Conservation (phyloP, 805 yeast genomes). For the Jamesozyma lodderae region DNA sequence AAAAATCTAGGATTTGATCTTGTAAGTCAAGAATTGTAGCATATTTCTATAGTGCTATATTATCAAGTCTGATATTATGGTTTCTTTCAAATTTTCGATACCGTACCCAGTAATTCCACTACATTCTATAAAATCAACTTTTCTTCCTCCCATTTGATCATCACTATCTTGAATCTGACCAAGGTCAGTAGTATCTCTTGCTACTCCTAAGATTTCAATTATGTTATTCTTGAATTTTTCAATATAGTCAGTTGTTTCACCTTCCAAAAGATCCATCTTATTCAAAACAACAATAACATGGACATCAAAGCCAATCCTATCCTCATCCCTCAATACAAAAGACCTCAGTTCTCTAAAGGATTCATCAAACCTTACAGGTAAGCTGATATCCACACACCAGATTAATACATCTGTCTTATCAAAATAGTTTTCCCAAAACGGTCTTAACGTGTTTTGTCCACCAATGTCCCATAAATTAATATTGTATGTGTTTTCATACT, state of each 20-base stretch:
- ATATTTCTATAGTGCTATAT: too few species aligned
- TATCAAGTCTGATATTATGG: background rate
- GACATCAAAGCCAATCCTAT: slow-evolving; percentile 42
- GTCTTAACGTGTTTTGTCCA: slow-evolving; percentile 73
- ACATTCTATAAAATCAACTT: slow-evolving; percentile 11
- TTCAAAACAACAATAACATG: slow-evolving; percentile 57
- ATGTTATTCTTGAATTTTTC: background rate
- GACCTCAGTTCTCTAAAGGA: slow-evolving; percentile 55
- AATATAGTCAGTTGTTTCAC: background rate
- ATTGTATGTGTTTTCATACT: slow-evolving; percentile 29
- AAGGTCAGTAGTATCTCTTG: background rate
- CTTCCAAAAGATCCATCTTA: slow-evolving; percentile 52
- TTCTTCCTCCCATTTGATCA: background rate
- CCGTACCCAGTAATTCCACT: slow-evolving; percentile 20
- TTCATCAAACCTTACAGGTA: slow-evolving; percentile 54
- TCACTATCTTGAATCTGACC: background rate
- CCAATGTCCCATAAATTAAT: slow-evolving; percentile 84
- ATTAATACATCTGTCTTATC: slow-evolving; percentile 69
- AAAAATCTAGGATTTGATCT: too few species aligned
- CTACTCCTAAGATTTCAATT: background rate
- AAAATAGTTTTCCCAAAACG: slow-evolving; percentile 91
- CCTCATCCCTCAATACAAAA: slow-evolving; percentile 51
- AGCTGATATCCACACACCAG: slow-evolving; percentile 74
- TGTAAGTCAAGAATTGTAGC: too few species aligned
- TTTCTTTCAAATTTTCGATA: slow-evolving; percentile 6